phyloP scores from a whole-genome alignment of 371 early-diverging fungal genomes.

The Mucor velutinosus region DNA sequence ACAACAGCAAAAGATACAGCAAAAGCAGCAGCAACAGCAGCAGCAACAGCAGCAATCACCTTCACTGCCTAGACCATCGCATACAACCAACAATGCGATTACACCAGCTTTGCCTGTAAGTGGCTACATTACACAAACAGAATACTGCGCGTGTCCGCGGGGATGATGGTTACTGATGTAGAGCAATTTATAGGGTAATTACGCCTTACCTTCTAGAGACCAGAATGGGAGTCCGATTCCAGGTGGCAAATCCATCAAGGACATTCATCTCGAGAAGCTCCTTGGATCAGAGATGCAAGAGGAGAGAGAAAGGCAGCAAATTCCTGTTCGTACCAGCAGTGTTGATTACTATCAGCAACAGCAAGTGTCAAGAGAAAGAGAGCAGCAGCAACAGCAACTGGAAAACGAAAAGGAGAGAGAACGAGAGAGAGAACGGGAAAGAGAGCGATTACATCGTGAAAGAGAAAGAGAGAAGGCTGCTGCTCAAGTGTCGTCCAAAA shows the following conservation, averaged over 20 bases:
- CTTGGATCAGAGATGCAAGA: neutral
- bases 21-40: neutral
- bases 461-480: constrained; percentile 44
- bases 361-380: constrained; percentile 19
- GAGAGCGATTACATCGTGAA: constrained; percentile 36
- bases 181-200: constrained; percentile 9
- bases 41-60: neutral
- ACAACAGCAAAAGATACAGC: neutral
- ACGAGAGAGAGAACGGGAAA: constrained; percentile 30
- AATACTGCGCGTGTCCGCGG: neutral
- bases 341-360: constrained; percentile 9
- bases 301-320: neutral
- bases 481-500: constrained; percentile 39
- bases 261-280: constrained; percentile 2
- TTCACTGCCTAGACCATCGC: constrained; percentile 14
- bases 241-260: neutral
- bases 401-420: constrained; percentile 10
- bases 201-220: constrained; percentile 17
- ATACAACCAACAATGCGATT: constrained; percentile 6
- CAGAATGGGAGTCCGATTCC: constrained; percentile 17
- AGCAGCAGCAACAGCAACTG: constrained; percentile 12
- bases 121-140: neutral
- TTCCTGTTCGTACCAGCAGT: constrained; percentile 11
- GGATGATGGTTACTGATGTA: neutral
- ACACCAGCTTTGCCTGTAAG: constrained; percentile 17